Evolutionary conservation across 805 yeast genomes (phyloP), one percentile per base, ranked within the genome.

Genomic region (Saccharomycopsis sp.): DNA sequence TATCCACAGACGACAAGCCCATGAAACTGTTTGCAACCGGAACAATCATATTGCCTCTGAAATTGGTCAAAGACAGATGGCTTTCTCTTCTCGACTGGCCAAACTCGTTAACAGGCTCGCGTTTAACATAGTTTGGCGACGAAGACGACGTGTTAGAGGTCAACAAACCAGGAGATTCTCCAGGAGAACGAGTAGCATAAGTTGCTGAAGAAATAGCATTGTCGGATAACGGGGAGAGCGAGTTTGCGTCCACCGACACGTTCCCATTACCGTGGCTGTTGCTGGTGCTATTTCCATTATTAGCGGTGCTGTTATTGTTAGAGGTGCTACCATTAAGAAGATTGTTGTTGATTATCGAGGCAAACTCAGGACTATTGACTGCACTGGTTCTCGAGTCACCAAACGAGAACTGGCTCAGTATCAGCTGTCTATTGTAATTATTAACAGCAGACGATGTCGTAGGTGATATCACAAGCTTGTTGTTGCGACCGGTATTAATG

Each of bases 301-400:
- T n/a, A n/a, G n/a, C n/a, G 49, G 41, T 44, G 55, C 42, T 55
- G 41, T 38, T n/a, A 55, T 55, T 59, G 54, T 60, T 65, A 53
- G 58, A 65, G 20, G n/a, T 47, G 22, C 22, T 20, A 5, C 19
- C 34, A 52, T 44, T 52, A n/a, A n/a, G n/a, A n/a, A n/a, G n/a
- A 23, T 20, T 50, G 17, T 23, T 49, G n/a, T 49, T 55, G n/a
- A 14, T 49, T 3, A 22, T 49, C 7, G 7, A 49, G 3, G 17
- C 9, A 7, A 44, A 44, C 20, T 44, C 49, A 8, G 49, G 20
- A 7, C 15, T 44, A 7, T 15, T 44, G 14, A 67, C 64, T 0
- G 69, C 62, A 44, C 72, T 69, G 2, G 71, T 67, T 1, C 71
- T 68, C 0, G 75, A 69, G 2, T 65, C 54, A 15, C 54, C 53